These are phyloP conservation scores for Tetrahymena thermophila DNA, from an alignment of 73 alveolate species.

Conservation along the genomic window DNA sequence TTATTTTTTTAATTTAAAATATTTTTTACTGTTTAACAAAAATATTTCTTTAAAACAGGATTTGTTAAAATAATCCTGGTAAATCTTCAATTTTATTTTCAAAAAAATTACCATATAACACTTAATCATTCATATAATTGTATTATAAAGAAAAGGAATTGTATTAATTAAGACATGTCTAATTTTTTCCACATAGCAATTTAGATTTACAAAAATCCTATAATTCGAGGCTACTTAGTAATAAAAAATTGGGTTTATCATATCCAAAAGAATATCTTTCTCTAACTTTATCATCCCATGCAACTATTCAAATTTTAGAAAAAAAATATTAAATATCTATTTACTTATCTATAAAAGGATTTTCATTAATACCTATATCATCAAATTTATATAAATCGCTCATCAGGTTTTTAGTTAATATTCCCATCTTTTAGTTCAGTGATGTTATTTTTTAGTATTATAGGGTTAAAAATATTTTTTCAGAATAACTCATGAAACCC, in stretches of 20 bases:
- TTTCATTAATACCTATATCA: not conserved
- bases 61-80: too few species aligned
- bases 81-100: too few species aligned
- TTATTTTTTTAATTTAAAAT: too few species aligned
- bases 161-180: not conserved
- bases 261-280: not conserved
- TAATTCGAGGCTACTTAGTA: not conserved
- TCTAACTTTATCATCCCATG: not conserved
- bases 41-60: too few species aligned
- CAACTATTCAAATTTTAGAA: not conserved
- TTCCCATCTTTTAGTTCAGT: not conserved
- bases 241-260: not conserved
- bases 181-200: not conserved
- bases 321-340: too few species aligned
- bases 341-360: too few species aligned
- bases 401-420: not conserved
- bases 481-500: not conserved
- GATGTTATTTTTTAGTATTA: not conserved
- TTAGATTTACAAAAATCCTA: not conserved
- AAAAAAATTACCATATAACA: not conserved
- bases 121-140: not conserved
- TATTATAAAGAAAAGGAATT: not conserved
- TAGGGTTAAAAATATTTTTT: not conserved
- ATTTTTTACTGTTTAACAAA: too few species aligned
- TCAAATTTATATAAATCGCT: not conserved